Base-by-base conservation (phyloP, 352 stramenopile genomes). In the Aphanomyces cochlioides region DNA sequence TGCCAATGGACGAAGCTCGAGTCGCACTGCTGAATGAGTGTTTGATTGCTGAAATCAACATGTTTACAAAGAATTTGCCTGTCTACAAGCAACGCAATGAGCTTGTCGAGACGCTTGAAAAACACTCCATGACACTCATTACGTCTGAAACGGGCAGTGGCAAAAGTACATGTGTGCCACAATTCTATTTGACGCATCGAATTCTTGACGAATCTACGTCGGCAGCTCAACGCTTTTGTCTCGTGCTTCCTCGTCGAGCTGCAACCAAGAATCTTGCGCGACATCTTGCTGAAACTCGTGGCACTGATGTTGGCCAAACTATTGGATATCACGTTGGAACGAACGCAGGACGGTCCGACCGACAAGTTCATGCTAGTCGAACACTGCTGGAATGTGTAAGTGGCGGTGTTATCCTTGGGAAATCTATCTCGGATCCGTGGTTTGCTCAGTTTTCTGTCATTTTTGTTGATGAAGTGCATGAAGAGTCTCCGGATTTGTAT, bases 391-490 rank as follows among this genome's bases (percentile, higher is more conserved):
- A 53, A 53, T 53, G 45, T 19, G 45, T 53, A 19, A 53, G 45
- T 19, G 45, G 45, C 45, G 45, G 45, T 19, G n/a, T 53, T 19
- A 53, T 53, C n/a, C 45, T 53, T 15, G 45, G 45, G 13, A 53
- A 53, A 19, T 53, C 45, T 19, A 53, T 53, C 45, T 53, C 45
- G 45, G 45, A 66, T 47, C 47, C 58, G 38, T 63, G 60, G 8
- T 78, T 78, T 45, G 53, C 65, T 28, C 54, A 73, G 21, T 57
- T 78, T 8, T 68, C 58, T 34, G 75, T 59, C 19, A 69, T 78
- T 59, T 60, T 78, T 41, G 59, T 78, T 1, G 74, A 78, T 43
- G 74, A 78, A 50, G 74, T 69, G n/a, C 70, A 78, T 67, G 71
- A 76, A 61, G 68, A 66, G 13, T 75, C 65, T 39, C 70, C 75